These are phyloP conservation scores for Aureobasidium sp. DNA, from an alignment of 2,329 filamentous ascomycete species.

Conservation along the genomic window DNA sequence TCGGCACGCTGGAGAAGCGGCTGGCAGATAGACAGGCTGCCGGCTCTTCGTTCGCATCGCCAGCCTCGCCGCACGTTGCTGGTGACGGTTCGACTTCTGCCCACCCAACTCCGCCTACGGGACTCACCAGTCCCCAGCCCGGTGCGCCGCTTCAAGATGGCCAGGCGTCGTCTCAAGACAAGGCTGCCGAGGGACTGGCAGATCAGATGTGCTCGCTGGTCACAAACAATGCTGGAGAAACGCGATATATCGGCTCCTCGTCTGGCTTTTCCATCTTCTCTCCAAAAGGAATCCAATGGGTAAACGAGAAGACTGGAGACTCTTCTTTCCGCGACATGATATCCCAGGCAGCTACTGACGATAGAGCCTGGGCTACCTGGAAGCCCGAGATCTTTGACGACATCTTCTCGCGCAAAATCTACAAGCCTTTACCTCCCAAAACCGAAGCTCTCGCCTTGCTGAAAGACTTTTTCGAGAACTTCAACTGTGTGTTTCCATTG, in stretches of 20 bases:
- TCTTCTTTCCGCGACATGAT: conserved; percentile 93
- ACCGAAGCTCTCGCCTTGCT: conserved; percentile 80
- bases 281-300: conserved; percentile 95
- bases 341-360: conserved; percentile 71
- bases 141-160: conserved; percentile 40
- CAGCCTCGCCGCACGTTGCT: not conserved
- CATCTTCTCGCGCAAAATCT: conserved; percentile 77
- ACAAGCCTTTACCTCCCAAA: conserved; percentile 74
- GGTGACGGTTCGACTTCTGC: conserved; percentile 22
- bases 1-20: conserved; percentile 78
- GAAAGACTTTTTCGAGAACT: conserved; percentile 94
- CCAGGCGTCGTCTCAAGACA: conserved; percentile 29
- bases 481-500: conserved; percentile 97
- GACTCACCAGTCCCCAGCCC: conserved; percentile 42
- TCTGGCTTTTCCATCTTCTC: conserved; percentile 99
- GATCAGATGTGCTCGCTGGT: conserved; percentile 99
- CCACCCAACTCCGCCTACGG: conserved; percentile 39
- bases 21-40: conserved; percentile 40
- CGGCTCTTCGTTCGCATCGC: conserved; percentile 13
- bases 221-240: conserved; percentile 90
- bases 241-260: conserved; percentile 90
- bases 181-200: conserved; percentile 75
- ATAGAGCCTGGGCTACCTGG: conserved; percentile 96
- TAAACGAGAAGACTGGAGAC: conserved; percentile 96
- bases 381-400: conserved; percentile 96